A percentile compares a stretch with the other conserved stretches of the same genome.
phyloP scores from a whole-genome alignment of 257 asterid genomes.

The Nicotiana knightiana region DNA sequence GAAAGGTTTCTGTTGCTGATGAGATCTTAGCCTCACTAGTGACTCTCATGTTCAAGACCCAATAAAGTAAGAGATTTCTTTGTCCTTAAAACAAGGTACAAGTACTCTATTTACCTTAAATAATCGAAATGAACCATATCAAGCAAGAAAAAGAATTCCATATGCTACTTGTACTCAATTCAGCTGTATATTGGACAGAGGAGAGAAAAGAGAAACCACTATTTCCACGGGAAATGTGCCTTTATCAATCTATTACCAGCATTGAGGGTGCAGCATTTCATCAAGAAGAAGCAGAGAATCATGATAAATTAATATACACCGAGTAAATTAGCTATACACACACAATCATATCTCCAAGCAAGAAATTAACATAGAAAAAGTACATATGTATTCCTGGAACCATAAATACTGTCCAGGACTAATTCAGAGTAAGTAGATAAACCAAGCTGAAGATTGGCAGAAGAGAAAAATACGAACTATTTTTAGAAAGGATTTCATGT shows the following conservation, averaged over 20 bases:
- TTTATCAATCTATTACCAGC: background rate
- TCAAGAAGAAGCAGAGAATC: background rate
- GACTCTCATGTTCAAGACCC: background rate
- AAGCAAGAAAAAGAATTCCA: background rate
- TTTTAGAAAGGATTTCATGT: background rate
- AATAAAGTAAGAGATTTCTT: background rate
- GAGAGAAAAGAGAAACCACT: conserved; percentile 8
- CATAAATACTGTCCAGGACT: background rate
- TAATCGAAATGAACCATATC: background rate
- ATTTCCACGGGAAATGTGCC: background rate
- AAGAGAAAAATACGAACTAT: background rate
- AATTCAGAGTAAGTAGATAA: background rate
- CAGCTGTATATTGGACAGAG: background rate
- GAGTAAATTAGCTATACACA: background rate
- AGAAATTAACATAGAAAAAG: background rate
- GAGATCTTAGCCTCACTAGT: background rate
- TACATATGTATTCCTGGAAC: background rate
- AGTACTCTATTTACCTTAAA: background rate
- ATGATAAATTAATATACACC: background rate
- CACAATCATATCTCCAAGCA: background rate
- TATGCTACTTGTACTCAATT: background rate
- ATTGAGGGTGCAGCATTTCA: background rate
- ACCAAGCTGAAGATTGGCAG: background rate
- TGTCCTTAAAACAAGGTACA: background rate
- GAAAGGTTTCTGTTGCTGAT: background rate